phyloP scores from a whole-genome alignment of 306 rosid genomes.

The Psophocarpus tetragonolobus region DNA sequence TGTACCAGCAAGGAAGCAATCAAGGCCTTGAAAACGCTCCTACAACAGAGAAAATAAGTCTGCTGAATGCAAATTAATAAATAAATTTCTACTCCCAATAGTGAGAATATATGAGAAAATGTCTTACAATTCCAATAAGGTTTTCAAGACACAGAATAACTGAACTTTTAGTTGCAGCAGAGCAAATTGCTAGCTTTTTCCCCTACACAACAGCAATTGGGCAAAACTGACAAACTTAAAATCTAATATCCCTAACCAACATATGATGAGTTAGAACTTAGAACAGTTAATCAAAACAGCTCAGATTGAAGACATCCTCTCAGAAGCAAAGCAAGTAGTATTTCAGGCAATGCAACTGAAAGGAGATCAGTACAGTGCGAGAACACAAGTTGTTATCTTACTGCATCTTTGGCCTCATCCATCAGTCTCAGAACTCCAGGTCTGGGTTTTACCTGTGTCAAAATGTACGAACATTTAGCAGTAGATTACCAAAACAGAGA shows the following conservation, averaged over 20 bases:
- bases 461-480: slow-evolving; percentile 2
- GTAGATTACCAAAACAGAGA: slow-evolving; percentile 10
- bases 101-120: slow-evolving; percentile 14
- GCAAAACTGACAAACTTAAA: not conserved
- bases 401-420: slow-evolving; percentile 91
- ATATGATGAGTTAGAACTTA: not conserved
- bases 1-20: slow-evolving; percentile 98
- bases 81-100: not conserved
- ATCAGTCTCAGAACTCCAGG: slow-evolving; percentile 93
- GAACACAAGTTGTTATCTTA: slow-evolving; percentile 50
- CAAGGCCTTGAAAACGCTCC: slow-evolving; percentile 96
- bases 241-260: slow-evolving; percentile 18
- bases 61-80: slow-evolving; percentile 6
- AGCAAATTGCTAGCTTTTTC: slow-evolving; percentile 84
- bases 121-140: slow-evolving; percentile 79
- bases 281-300: not conserved
- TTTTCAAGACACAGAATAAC: slow-evolving; percentile 88
- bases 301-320: not conserved
- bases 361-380: not conserved
- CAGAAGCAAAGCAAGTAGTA: slow-evolving; percentile 18
- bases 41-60: slow-evolving; percentile 40
- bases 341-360: slow-evolving; percentile 21
- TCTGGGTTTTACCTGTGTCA: slow-evolving; percentile 80
- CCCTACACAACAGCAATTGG: slow-evolving; percentile 58
- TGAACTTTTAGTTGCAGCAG: slow-evolving; percentile 98